Evolutionary conservation across 2,329 filamentous ascomycete species (phyloP).

Genomic region (Fusarium beomiforme): DNA sequence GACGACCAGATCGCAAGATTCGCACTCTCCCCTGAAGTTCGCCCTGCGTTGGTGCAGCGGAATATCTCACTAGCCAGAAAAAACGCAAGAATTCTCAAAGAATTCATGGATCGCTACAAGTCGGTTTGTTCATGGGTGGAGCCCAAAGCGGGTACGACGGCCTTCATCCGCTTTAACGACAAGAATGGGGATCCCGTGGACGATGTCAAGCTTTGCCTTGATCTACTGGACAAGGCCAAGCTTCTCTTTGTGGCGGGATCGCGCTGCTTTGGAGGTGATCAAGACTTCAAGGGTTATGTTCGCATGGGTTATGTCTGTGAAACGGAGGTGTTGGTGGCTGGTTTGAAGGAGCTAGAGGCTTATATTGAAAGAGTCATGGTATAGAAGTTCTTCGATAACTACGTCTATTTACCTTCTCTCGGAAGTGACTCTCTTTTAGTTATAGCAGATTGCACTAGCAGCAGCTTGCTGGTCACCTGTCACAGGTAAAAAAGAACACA

Average conservation of each 20-base stretch:
- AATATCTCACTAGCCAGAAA: constrained; percentile 70
- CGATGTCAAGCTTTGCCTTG: constrained; percentile 75
- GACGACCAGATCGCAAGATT: constrained; percentile 83
- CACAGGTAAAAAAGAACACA: too few species aligned
- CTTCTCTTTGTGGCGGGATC: constrained; percentile 80
- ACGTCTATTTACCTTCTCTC: too few species aligned
- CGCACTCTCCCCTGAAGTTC: constrained; percentile 67
- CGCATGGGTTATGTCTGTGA: constrained; percentile 80
- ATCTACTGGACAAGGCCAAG: constrained; percentile 73
- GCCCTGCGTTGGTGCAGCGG: constrained; percentile 58
- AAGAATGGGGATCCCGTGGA: constrained; percentile 71
- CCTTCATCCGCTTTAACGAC: constrained; percentile 74
- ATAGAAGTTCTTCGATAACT: background rate
- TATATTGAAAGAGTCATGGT: constrained; percentile 48
- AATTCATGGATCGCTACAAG: constrained; percentile 72
- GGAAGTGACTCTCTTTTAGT: too few species aligned
- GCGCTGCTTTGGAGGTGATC: constrained; percentile 73
- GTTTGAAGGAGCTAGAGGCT: constrained; percentile 60
- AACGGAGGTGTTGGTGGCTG: constrained; percentile 73
- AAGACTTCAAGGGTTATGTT: constrained; percentile 78
- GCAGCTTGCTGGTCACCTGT: too few species aligned
- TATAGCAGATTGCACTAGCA: too few species aligned
- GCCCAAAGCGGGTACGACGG: constrained; percentile 82
- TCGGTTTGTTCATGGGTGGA: constrained; percentile 75
- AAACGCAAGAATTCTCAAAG: constrained; percentile 73